Conservation (phyloP, 371 early-diverging fungal species). For the Mortierella sp. region DNA sequence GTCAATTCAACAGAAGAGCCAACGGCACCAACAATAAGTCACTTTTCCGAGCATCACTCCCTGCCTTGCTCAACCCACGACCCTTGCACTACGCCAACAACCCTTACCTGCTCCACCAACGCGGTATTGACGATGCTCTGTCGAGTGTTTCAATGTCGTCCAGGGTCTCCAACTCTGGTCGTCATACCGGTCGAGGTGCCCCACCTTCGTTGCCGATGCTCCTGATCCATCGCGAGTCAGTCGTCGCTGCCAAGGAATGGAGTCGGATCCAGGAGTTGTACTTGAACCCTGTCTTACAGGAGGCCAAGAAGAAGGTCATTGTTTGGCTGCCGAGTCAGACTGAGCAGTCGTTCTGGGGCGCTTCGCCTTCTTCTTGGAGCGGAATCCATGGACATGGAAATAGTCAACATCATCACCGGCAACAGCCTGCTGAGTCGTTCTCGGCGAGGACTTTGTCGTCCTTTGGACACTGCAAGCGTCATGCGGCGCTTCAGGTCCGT, state of each 20-base stretch:
- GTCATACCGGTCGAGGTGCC: conserved; percentile 6
- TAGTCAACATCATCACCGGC: background rate
- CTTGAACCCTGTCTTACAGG: conserved; percentile 28
- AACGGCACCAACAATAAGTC: background rate
- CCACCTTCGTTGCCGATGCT: conserved; percentile 33
- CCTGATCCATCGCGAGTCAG: conserved; percentile 39
- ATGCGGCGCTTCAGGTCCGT: background rate
- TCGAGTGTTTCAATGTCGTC: conserved; percentile 10
- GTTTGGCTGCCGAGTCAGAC: conserved; percentile 47
- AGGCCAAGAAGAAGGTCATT: conserved; percentile 20
- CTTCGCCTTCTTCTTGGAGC: background rate
- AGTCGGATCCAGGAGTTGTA: conserved; percentile 27
- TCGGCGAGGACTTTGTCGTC: background rate
- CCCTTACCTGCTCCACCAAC: background rate
- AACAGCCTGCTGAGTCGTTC: background rate
- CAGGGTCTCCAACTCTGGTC: background rate
- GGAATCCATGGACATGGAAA: background rate
- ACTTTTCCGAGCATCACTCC: conserved; percentile 9
- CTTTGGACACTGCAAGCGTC: conserved; percentile 13
- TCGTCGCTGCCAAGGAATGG: conserved; percentile 24
- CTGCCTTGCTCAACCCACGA: conserved; percentile 8
- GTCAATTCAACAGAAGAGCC: background rate
- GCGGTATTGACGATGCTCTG: background rate
- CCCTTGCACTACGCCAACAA: conserved; percentile 5
- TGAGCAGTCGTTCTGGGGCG: conserved; percentile 32